Base-by-base conservation (phyloP, 805 yeast species). In the Starmerella potacharoeniae region DNA sequence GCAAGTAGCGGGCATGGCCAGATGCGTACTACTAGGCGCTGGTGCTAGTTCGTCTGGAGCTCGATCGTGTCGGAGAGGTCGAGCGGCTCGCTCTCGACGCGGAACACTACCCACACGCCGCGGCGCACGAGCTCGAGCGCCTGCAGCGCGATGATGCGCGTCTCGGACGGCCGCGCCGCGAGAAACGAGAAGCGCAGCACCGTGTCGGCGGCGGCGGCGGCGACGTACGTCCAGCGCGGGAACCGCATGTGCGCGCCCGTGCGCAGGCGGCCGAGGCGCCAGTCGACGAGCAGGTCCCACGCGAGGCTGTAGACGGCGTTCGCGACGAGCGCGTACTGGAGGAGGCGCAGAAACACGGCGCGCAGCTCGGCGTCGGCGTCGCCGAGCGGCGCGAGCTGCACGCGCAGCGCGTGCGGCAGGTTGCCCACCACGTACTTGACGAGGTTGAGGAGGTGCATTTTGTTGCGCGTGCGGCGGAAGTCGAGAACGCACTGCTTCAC, bases 271-370 rank as follows among this genome's bases (percentile, higher is more conserved):
- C 33, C 43, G n/a, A 58, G 53, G 13, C 48, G 47, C 98, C 98
- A 93, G 71, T 93, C 99, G 76, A 80, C 80, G 51, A 77, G 77
- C 11, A 91, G 69, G 68, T 93, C 99, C 99, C 99, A 93, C 54
- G 80, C 71, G 57, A 87, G 85, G 14, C 95, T 78, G 67, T 85
- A 93, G 0, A 79, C 63, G 0, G 97, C 84, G 66, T 86, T 88
- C 42, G 85, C 63, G 1, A 82, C 64, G 56, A 76, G 80, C 62
- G 71, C 71, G 61, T 67, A 62, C 67, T 72, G 70, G 2, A 69
- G 40, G 31, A 60, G 52, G 35, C 53, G 48, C 10, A 52, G 40
- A 13, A 55, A 35, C 13, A 47, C 31, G 40, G 2, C 31, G 28
- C 47, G 35, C 8, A 29, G 31, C n/a, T 28, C 53, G 4, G 51